Evolutionary conservation across 2,329 filamentous ascomycete species (phyloP).

Genomic region (Penicillium sp.): DNA sequence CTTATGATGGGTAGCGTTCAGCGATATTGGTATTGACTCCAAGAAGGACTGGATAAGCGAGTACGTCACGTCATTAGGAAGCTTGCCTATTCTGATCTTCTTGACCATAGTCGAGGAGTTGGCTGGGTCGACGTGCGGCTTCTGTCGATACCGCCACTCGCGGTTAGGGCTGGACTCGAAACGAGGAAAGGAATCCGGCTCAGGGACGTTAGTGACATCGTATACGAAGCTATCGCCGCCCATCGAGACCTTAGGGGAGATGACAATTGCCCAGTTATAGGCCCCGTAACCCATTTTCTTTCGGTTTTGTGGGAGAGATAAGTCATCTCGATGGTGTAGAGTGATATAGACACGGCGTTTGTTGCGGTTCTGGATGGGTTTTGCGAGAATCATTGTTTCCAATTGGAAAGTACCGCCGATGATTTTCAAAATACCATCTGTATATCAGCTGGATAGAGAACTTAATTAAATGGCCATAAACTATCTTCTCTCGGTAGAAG

Average conservation of each 20-base stretch:
- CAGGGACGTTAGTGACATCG: constrained; percentile 19
- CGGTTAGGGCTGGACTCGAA: constrained; percentile 13
- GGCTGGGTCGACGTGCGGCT: constrained; percentile 9
- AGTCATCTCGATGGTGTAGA: constrained; percentile 8
- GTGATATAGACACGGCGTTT: constrained; percentile 4
- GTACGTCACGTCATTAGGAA: constrained; percentile 8
- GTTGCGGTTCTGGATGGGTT: neutral
- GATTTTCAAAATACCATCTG: neutral
- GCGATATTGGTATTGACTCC: neutral
- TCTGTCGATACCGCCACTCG: constrained; percentile 17
- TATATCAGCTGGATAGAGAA: neutral
- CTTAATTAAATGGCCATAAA: no score
- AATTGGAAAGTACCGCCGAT: neutral
- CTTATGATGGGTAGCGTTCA: neutral
- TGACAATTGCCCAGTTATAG: constrained; percentile 26
- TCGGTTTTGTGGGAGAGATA: constrained; percentile 12
- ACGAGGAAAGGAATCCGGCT: constrained; percentile 1
- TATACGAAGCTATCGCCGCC: constrained; percentile 13
- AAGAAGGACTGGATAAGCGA: neutral
- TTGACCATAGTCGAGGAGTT: constrained; percentile 12
- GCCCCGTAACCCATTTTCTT: constrained; percentile 13
- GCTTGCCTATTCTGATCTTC: constrained; percentile 20
- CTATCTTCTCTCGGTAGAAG: neutral
- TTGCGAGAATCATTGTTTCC: neutral
- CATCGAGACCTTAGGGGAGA: constrained; percentile 13